Evolutionary conservation across 1,139 yeast genomes (phyloP).

Genomic region (Pneumocystis canis): DNA sequence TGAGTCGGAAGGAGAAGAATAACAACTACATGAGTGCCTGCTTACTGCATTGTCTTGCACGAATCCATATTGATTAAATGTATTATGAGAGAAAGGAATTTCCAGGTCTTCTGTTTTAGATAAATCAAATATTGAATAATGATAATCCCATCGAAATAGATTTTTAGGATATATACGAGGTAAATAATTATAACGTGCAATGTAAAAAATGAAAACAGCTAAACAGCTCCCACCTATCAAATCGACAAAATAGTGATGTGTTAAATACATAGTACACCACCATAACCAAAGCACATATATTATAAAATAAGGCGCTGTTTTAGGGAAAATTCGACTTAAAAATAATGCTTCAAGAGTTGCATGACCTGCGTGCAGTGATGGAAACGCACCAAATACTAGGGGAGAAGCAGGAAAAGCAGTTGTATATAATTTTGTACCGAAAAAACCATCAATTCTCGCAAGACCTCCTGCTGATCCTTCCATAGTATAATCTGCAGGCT

Average conservation of each 20-base stretch:
- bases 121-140: neutral
- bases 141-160: neutral
- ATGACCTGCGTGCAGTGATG: constrained; percentile 71
- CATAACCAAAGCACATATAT: constrained; percentile 41
- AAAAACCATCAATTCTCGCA: constrained; percentile 65
- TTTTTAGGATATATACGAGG: neutral
- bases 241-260: constrained; percentile 58
- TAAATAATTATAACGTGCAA: neutral
- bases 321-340: constrained; percentile 28
- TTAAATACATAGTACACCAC: constrained; percentile 64
- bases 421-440: constrained; percentile 80
- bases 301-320: constrained; percentile 17
- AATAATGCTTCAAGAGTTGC: constrained; percentile 41
- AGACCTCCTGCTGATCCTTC: constrained; percentile 94
- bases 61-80: neutral
- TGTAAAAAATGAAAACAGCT: constrained; percentile 31
- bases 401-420: constrained; percentile 76
- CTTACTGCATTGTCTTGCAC: neutral
- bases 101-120: neutral
- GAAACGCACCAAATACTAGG: constrained; percentile 94
- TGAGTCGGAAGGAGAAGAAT: neutral
- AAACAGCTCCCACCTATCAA: constrained; percentile 37
- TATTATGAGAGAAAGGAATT: neutral
- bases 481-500: constrained; percentile 86
- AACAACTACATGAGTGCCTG: neutral